Evolutionary conservation across 2,329 filamentous ascomycete species (phyloP), one percentile per base, ranked within the genome.

Genomic region (Diaporthe longicolla): DNA sequence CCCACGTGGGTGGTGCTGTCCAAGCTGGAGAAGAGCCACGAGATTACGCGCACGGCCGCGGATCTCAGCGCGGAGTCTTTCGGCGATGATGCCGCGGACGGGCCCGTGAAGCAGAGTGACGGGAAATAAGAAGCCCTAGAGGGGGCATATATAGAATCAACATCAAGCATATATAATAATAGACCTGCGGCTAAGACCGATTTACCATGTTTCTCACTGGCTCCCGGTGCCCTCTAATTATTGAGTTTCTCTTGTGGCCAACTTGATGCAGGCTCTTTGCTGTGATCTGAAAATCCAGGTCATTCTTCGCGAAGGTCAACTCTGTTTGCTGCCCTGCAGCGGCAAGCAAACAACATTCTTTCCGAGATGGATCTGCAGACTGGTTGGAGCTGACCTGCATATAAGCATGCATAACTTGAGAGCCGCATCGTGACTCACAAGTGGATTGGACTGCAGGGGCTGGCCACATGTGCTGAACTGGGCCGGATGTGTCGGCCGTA

Each of bases 1-100:
- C 80, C 80, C 17, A 81, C 79, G 8, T 81, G 80, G 80, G 77
- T 80, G 13, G 79, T 81, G 37, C 77, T 81, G 21, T 81, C 79
- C 13, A 78, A 79, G 66, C 75, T 81, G 43, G 79, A 81, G 57
- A 79, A 77, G 45, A 79, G 73, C 73, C 79, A 81, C 52, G 80
- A 81, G 65, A 70, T 79, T 48, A 77, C 57, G 48, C 32, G 21
- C 24, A 70, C 52, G 26, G 66, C 26, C 15, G 43, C 37, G 19
- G 66, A 70, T 54, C 66, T 70, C 1, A 58, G 66, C 19, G 37
- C 24, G 0, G 54, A 70, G 19, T 70, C 50, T 6, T 29, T 57
- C 17, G 40, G 66, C 17, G 66, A 26, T 40, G 66, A 58, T 9
- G 21, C 24, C 21, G 26, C 26, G 29, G 66, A 35, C 13, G 52